Percentiles rank a stretch among this genome's conserved stretches.
phyloP scores from a whole-genome alignment of 2,329 filamentous ascomycete species.

The Aspergillus sp. region DNA sequence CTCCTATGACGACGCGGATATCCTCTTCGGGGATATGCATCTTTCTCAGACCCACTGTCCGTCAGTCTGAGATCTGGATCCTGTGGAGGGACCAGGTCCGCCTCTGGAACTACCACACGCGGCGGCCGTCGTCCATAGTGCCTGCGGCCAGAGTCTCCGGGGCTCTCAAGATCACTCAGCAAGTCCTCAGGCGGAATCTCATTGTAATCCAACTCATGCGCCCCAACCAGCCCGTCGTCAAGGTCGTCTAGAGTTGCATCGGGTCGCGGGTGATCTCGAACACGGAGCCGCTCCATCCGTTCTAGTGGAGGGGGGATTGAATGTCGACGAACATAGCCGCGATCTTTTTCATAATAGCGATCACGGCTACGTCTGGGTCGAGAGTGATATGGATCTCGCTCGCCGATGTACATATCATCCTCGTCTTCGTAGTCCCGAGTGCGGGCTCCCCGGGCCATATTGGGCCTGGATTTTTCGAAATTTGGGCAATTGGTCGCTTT shows the following conservation, averaged over 20 bases:
- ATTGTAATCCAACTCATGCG: slow-evolving; percentile 29
- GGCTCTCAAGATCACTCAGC: slow-evolving; percentile 2
- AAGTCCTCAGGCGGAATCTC: slow-evolving; percentile 10
- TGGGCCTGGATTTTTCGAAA: neutral
- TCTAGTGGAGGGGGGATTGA: slow-evolving; percentile 44
- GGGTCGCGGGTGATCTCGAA: slow-evolving; percentile 31
- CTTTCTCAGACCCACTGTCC: slow-evolving; percentile 17
- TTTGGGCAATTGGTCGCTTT: neutral
- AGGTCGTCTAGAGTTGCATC: neutral
- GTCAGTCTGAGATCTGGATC: slow-evolving; percentile 4
- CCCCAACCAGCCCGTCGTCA: neutral
- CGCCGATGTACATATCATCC: slow-evolving; percentile 20
- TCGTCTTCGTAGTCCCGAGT: slow-evolving; percentile 29
- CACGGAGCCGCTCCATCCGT: slow-evolving; percentile 39
- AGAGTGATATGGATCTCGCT: slow-evolving; percentile 24
- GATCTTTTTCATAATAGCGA: slow-evolving; percentile 28
- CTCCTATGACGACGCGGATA: slow-evolving; percentile 6
- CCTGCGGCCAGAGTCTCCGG: neutral
- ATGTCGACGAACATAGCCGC: slow-evolving; percentile 23
- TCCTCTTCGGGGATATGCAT: slow-evolving; percentile 3
- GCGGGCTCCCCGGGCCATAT: slow-evolving; percentile 32
- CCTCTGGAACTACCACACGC: slow-evolving; percentile 6
- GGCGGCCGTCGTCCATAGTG: neutral
- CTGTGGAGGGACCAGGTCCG: slow-evolving; percentile 8
- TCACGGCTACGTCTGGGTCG: slow-evolving; percentile 25